Percentiles rank a stretch among this genome's conserved stretches.
phyloP scores from a whole-genome alignment of 805 yeast species.

The Yarrowia hollandica region DNA sequence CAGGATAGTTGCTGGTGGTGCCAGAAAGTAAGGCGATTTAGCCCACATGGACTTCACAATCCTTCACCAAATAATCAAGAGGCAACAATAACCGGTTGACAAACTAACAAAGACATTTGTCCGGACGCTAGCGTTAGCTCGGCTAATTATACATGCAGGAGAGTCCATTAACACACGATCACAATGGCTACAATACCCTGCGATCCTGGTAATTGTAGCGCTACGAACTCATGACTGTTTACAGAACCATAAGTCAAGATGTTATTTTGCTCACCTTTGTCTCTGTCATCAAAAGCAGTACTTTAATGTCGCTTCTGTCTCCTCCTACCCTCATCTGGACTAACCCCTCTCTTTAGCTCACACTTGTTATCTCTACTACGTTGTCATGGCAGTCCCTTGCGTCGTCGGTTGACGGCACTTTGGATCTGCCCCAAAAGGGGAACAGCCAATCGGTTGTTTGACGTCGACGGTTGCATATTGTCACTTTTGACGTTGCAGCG shows the following conservation, averaged over 20 bases:
- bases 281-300: too few relatives aligned
- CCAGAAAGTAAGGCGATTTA: too few relatives aligned
- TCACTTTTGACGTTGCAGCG: not conserved
- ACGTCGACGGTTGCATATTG: slow-evolving; percentile 8
- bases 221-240: too few relatives aligned
- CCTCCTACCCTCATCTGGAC: not conserved
- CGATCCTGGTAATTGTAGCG: too few relatives aligned
- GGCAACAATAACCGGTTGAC: not conserved
- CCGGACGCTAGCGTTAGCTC: not conserved
- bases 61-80: too few relatives aligned
- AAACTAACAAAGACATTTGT: not conserved
- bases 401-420: slow-evolving; percentile 15
- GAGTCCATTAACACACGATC: too few relatives aligned
- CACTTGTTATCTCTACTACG: slow-evolving; percentile 11
- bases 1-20: too few relatives aligned
- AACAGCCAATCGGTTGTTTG: not conserved
- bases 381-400: slow-evolving; percentile 21
- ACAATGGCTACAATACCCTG: too few relatives aligned
- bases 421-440: not conserved
- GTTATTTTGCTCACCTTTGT: too few relatives aligned
- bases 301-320: not conserved
- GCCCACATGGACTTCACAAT: too few relatives aligned
- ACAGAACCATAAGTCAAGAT: too few relatives aligned
- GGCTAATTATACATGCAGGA: slow-evolving; percentile 9
- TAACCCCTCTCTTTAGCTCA: slow-evolving; percentile 16